Evolutionary conservation across 495 filamentous ascomycete genomes (phyloP).

Genomic region (Trichocladium antarcticum): DNA sequence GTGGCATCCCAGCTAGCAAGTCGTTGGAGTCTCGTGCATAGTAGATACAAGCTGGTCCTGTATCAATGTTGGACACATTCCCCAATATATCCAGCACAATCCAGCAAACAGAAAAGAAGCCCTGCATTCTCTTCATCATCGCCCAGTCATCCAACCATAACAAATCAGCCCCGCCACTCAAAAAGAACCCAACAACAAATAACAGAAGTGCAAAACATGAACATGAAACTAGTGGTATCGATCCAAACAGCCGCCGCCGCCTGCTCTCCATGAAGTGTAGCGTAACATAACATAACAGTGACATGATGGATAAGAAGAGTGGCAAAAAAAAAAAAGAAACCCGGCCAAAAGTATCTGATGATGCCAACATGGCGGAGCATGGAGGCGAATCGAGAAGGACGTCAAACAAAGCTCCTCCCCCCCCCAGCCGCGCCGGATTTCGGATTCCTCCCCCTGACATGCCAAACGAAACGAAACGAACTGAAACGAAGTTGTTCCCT

Average conservation of each 20-base stretch:
- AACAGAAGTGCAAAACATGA: background rate
- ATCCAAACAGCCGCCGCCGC: conserved; percentile 2
- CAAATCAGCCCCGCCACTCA: background rate
- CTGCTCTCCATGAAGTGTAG: background rate
- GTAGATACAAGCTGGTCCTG: too few relatives aligned
- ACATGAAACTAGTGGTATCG: conserved; percentile 13
- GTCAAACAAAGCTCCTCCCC: background rate
- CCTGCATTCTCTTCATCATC: too few relatives aligned
- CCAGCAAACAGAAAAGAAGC: too few relatives aligned
- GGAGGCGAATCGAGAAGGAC: too few relatives aligned
- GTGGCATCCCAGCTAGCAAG: too few relatives aligned
- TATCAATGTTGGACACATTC: too few relatives aligned
- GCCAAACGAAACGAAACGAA: background rate
- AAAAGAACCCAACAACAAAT: background rate
- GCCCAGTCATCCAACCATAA: too few relatives aligned
- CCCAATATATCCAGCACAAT: too few relatives aligned
- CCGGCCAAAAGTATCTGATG: background rate
- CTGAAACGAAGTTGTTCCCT: too few relatives aligned
- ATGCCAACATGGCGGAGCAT: too few relatives aligned
- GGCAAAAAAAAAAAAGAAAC: background rate
- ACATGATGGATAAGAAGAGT: background rate
- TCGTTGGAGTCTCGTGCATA: too few relatives aligned
- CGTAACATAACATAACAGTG: background rate
- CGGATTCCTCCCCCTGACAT: background rate
- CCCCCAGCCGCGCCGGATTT: background rate